Conservation (phyloP, 2,329 filamentous ascomycete species). For the Neopestalotiopsis sp. region DNA sequence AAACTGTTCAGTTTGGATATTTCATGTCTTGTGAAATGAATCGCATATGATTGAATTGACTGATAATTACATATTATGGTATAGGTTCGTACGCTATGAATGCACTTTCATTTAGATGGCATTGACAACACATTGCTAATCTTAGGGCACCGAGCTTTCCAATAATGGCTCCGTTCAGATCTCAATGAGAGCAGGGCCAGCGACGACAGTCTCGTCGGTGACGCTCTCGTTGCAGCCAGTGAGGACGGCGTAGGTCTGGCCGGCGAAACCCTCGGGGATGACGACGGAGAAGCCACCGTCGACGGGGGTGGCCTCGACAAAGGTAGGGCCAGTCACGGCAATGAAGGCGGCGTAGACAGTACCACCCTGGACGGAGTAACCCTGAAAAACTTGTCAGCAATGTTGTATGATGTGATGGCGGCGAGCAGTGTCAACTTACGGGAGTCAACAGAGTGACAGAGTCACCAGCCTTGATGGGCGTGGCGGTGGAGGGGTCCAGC, state of each 20-base stretch:
- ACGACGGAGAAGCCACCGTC: constrained; percentile 31
- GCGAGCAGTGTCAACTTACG: background rate
- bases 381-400: background rate
- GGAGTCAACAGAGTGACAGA: constrained; percentile 33
- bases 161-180: background rate
- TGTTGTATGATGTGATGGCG: no score
- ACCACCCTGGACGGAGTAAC: constrained; percentile 29
- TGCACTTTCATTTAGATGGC: background rate
- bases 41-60: background rate
- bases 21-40: no score
- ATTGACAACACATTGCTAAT: background rate
- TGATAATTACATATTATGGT: background rate
- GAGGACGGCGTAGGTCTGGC: constrained; percentile 47
- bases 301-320: constrained; percentile 31
- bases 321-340: constrained; percentile 42
- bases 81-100: background rate
- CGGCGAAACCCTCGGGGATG: constrained; percentile 38
- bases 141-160: no score
- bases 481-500: constrained; percentile 29
- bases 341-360: constrained; percentile 43
- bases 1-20: no score
- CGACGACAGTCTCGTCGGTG: constrained; percentile 43
- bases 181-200: constrained; percentile 42
- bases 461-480: constrained; percentile 25
- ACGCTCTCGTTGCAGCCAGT: constrained; percentile 42